Conservation (phyloP, 1,139 yeast species). For the Groenewaldozyma auringiensis region DNA sequence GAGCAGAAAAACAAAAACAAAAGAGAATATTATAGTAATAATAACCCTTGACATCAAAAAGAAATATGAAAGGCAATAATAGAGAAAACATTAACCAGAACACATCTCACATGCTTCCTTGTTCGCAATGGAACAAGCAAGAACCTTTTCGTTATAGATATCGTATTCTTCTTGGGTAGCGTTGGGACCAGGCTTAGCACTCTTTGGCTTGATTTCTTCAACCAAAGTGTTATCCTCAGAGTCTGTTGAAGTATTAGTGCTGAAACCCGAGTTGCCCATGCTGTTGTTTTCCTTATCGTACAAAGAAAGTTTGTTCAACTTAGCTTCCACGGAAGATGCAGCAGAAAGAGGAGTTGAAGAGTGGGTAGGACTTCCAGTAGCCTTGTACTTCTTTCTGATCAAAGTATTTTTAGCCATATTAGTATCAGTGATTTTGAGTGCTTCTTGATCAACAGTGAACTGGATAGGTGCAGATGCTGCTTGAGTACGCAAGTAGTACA, state of each 20-base stretch:
- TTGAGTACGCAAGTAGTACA: slow-evolving; percentile 93
- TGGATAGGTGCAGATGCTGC: slow-evolving; percentile 94
- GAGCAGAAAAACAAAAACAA: slow-evolving; percentile 4
- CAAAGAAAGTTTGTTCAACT: slow-evolving; percentile 9
- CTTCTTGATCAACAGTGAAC: slow-evolving; percentile 68
- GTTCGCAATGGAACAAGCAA: slow-evolving; percentile 94
- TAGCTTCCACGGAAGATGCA: slow-evolving; percentile 10
- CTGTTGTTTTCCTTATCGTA: slow-evolving; percentile 9
- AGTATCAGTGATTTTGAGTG: slow-evolving; percentile 34
- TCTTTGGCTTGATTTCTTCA: slow-evolving; percentile 5
- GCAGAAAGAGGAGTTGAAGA: slow-evolving; percentile 4
- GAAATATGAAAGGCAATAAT: not conserved
- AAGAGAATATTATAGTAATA: slow-evolving; percentile 5
- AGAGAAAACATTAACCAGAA: slow-evolving; percentile 82
- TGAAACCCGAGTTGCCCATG: slow-evolving; percentile 9
- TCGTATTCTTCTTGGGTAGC: slow-evolving; percentile 39
- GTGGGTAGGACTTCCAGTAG: slow-evolving; percentile 1
- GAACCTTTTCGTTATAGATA: slow-evolving; percentile 84
- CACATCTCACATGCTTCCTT: slow-evolving; percentile 99
- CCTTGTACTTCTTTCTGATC: slow-evolving; percentile 30
- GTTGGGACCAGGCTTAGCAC: slow-evolving; percentile 12
- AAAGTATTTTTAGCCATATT: slow-evolving; percentile 24
- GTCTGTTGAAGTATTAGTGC: slow-evolving; percentile 15
- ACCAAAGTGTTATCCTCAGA: slow-evolving; percentile 11
- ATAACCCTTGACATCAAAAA: not conserved